phyloP scores from a whole-genome alignment of 2,329 filamentous ascomycete species.

The Fusarium pseudoanthophilum region DNA sequence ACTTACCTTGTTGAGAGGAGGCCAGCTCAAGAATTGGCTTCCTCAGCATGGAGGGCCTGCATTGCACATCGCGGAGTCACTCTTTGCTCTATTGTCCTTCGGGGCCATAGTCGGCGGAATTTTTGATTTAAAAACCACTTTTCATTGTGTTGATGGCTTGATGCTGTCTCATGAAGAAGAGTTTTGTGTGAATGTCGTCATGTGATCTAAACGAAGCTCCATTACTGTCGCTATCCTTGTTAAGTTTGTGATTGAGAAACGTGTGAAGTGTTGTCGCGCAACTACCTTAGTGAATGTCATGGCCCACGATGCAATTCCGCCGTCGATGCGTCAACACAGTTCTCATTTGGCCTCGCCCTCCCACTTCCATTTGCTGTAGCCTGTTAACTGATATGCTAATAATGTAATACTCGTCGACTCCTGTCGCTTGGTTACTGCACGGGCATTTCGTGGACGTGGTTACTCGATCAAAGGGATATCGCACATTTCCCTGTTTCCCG shows the following conservation, averaged over 20 bases:
- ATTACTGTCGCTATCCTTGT: accelerated
- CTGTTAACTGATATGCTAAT: too few relatives aligned
- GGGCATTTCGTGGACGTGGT: not conserved
- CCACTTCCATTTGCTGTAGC: not conserved
- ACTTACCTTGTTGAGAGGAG: conserved; percentile 63
- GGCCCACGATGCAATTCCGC: not conserved
- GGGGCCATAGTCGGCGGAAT: conserved; percentile 65
- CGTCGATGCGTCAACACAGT: too few relatives aligned
- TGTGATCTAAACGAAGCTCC: accelerated
- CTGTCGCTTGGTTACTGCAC: too few relatives aligned
- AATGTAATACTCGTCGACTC: not conserved
- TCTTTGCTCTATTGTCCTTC: conserved; percentile 63
- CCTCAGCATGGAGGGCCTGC: conserved; percentile 61
- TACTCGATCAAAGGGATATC: not conserved
- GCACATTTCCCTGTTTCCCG: not conserved
- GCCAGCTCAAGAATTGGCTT: conserved; percentile 58
- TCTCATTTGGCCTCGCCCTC: too few relatives aligned
- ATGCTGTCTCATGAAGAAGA: conserved; percentile 59
- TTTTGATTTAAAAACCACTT: conserved; percentile 60
- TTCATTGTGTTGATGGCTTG: conserved; percentile 58
- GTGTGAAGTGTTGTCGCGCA: accelerated
- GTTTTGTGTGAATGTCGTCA: accelerated
- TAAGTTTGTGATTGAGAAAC: accelerated
- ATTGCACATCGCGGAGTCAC: conserved; percentile 66
- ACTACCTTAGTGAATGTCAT: not conserved